Evolutionary conservation across 2,329 filamentous ascomycete species (phyloP).

Genomic region (Lithohypha guttulata): DNA sequence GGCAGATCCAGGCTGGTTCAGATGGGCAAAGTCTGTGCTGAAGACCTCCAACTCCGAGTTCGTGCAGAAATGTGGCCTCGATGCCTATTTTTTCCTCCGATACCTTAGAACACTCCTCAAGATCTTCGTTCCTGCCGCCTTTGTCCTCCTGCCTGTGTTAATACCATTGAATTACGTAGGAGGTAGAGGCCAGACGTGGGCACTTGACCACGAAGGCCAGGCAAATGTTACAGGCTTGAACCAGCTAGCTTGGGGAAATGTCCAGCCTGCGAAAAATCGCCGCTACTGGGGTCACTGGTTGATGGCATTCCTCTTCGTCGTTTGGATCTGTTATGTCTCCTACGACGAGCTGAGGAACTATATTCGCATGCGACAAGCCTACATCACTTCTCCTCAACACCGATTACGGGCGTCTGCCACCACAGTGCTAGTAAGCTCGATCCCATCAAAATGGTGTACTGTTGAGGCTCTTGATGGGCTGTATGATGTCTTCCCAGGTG

Average conservation of each 20-base stretch:
- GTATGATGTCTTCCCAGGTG: conserved; percentile 93
- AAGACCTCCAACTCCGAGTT: conserved; percentile 67
- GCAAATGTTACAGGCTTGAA: conserved; percentile 59
- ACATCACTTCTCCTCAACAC: conserved; percentile 88
- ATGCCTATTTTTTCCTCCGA: conserved; percentile 94
- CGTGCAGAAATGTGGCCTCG: conserved; percentile 88
- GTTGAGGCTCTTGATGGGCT: conserved; percentile 69
- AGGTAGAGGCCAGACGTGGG: conserved; percentile 51
- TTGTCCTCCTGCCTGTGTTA: conserved; percentile 71
- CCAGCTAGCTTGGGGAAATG: conserved; percentile 76
- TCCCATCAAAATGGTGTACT: conserved; percentile 82
- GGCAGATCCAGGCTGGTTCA: conserved; percentile 49
- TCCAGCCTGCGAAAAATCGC: conserved; percentile 52
- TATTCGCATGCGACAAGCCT: conserved; percentile 86
- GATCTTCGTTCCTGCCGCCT: conserved; percentile 76
- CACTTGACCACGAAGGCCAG: conserved; percentile 25
- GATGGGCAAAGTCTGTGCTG: conserved; percentile 49
- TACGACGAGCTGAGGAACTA: conserved; percentile 80
- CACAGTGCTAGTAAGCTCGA: conserved; percentile 83
- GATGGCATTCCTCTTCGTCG: conserved; percentile 63
- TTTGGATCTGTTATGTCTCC: conserved; percentile 79
- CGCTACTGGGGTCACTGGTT: conserved; percentile 79
- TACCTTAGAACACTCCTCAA: conserved; percentile 78
- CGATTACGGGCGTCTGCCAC: conserved; percentile 87
- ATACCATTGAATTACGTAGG: conserved; percentile 72